Evolutionary conservation across 73 alveolate species (phyloP).

Genomic region (Paraurostyla sp.): DNA sequence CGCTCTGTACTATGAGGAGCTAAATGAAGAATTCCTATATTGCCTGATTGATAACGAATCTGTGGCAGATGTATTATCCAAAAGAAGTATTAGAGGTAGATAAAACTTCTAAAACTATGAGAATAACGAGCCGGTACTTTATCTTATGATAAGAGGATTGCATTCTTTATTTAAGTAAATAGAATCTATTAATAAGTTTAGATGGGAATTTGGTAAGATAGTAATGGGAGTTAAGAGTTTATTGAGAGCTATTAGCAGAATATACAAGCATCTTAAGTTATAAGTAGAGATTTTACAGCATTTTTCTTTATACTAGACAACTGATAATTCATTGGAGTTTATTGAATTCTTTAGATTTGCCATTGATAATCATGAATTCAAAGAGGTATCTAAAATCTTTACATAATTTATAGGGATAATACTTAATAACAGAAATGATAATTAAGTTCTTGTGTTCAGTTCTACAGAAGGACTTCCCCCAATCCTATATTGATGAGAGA

Average conservation of each 20-base stretch:
- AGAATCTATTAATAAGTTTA: too few relatives aligned
- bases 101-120: not conserved
- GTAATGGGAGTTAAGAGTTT: not conserved
- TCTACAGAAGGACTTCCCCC: not conserved
- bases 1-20: not conserved
- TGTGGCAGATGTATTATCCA: not conserved
- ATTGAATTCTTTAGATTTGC: not conserved
- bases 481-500: not conserved
- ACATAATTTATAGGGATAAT: not conserved
- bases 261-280: not conserved
- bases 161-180: not conserved
- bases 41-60: not conserved
- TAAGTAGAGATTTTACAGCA: not conserved
- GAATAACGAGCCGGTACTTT: not conserved
- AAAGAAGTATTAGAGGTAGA: conserved; percentile 1
- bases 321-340: not conserved
- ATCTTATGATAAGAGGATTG: not conserved
- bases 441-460: not conserved
- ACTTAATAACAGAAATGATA: not conserved
- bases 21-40: not conserved
- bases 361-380: not conserved
- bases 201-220: too few relatives aligned
- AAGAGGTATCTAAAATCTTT: not conserved
- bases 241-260: not conserved
- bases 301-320: not conserved